phyloP scores from a whole-genome alignment of 495 filamentous ascomycete genomes.

The Podospora pseudocomata region DNA sequence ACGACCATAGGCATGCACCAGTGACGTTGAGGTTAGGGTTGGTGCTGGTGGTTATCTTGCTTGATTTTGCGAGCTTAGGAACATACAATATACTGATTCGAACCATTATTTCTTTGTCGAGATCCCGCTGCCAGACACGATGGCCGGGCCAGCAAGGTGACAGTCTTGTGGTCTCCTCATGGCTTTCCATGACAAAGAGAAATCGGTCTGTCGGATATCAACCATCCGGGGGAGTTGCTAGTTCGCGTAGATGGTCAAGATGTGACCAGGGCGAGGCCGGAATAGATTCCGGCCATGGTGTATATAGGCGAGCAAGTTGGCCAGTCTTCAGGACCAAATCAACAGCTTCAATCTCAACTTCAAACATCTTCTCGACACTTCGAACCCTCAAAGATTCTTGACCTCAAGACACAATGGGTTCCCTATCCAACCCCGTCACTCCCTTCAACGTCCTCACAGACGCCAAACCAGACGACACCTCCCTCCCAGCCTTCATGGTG shows the following conservation, averaged over 20 bases:
- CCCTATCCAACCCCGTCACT: constrained; percentile 28
- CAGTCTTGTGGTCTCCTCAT: neutral
- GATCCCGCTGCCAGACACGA: neutral
- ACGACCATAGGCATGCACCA: neutral
- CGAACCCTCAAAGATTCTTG: neutral
- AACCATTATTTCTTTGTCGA: constrained; percentile 1
- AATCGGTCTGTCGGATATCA: neutral
- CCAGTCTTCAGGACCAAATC: neutral
- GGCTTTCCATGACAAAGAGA: constrained; percentile 19
- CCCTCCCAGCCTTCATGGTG: constrained; percentile 80
- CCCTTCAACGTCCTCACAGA: constrained; percentile 39
- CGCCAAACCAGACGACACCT: constrained; percentile 39
- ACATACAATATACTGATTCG: neutral
- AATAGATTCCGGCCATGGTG: constrained; percentile 56
- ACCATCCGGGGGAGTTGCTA: constrained; percentile 1
- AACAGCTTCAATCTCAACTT: constrained; percentile 3
- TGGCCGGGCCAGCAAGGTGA: constrained; percentile 1
- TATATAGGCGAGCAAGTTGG: constrained; percentile 2
- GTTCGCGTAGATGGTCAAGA: constrained; percentile 32
- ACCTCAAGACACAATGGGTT: constrained; percentile 32
- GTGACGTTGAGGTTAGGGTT: neutral
- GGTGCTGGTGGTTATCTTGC: neutral
- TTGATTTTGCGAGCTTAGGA: neutral
- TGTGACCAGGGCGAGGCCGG: constrained; percentile 53
- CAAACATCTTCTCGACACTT: constrained; percentile 11